phyloP scores from a whole-genome alignment of 768 basidiomycete species.

The Strobilomyces echinocephalus region DNA sequence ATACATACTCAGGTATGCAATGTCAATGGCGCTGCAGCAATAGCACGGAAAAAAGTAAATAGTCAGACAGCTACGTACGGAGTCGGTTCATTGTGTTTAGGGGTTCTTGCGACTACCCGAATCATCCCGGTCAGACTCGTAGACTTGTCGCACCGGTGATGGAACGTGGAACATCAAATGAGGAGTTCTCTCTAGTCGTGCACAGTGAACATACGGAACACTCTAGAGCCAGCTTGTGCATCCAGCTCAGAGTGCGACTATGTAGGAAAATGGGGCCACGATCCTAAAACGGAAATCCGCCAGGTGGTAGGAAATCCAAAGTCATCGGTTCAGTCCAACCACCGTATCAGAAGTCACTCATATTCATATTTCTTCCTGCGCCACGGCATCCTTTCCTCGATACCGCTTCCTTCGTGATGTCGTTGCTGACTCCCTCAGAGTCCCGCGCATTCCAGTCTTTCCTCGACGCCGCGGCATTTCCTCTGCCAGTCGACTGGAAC shows the following conservation, averaged over 20 bases:
- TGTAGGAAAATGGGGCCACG: slow-evolving; percentile 11
- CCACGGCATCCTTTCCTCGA: neutral
- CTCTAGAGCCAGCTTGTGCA: neutral
- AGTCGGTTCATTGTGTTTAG: neutral
- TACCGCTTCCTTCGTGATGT: slow-evolving; percentile 34
- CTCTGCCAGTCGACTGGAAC: slow-evolving; percentile 43
- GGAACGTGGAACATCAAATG: neutral
- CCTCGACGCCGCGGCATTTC: slow-evolving; percentile 43
- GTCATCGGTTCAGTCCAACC: slow-evolving; percentile 14
- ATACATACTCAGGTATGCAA: neutral
- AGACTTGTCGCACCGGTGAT: neutral
- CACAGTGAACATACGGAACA: no score
- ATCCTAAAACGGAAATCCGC: slow-evolving; percentile 21
- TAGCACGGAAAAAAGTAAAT: neutral
- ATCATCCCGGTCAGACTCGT: neutral
- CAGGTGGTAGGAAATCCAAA: slow-evolving; percentile 19
- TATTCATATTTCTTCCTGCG: neutral
- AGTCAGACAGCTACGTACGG: neutral
- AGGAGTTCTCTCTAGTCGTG: neutral
- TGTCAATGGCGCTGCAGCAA: neutral
- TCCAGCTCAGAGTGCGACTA: neutral
- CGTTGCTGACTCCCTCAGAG: slow-evolving; percentile 64
- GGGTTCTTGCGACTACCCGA: neutral
- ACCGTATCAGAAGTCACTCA: slow-evolving; percentile 3
- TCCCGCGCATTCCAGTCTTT: slow-evolving; percentile 66